Evolutionary conservation across 1,139 yeast species (phyloP).

Genomic region (Hyphopichia wangnamkhiaoensis): DNA sequence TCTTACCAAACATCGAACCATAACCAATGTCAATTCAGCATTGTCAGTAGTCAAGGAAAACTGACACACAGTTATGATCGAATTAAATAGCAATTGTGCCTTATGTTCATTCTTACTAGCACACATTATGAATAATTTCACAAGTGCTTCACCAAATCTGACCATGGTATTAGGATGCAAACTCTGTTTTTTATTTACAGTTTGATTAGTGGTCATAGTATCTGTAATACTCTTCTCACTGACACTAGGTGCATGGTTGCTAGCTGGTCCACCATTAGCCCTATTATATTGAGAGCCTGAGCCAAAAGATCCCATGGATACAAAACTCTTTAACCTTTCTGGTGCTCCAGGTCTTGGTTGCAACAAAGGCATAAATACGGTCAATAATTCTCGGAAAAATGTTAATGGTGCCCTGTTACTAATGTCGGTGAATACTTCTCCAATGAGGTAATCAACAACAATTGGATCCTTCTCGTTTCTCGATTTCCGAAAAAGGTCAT

Average conservation of each 20-base stretch:
- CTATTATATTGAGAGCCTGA: conserved; percentile 8
- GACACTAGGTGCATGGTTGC: not conserved
- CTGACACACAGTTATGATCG: conserved; percentile 26
- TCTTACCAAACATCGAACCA: conserved; percentile 56
- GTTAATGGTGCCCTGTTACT: conserved; percentile 23
- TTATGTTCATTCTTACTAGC: conserved; percentile 24
- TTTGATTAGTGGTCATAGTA: not conserved
- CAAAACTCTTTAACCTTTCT: conserved; percentile 21
- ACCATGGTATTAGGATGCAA: not conserved
- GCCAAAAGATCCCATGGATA: conserved; percentile 22
- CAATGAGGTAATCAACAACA: conserved; percentile 33
- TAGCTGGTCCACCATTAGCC: conserved; percentile 3
- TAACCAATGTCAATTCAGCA: conserved; percentile 41
- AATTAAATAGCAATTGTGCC: conserved; percentile 30
- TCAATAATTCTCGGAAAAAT: conserved; percentile 24
- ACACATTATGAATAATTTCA: conserved; percentile 31
- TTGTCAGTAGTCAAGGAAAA: conserved; percentile 29
- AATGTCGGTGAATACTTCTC: conserved; percentile 30
- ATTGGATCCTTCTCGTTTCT: conserved; percentile 27
- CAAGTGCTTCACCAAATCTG: conserved; percentile 32
- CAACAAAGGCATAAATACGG: conserved; percentile 16
- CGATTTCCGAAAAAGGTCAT: conserved; percentile 31
- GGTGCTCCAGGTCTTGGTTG: conserved; percentile 8
- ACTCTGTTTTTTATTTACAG: not conserved
- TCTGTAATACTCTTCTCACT: conserved; percentile 2